Evolutionary conservation across 345 rosid species (phyloP).

Genomic region (Ailanthus altissimus): DNA sequence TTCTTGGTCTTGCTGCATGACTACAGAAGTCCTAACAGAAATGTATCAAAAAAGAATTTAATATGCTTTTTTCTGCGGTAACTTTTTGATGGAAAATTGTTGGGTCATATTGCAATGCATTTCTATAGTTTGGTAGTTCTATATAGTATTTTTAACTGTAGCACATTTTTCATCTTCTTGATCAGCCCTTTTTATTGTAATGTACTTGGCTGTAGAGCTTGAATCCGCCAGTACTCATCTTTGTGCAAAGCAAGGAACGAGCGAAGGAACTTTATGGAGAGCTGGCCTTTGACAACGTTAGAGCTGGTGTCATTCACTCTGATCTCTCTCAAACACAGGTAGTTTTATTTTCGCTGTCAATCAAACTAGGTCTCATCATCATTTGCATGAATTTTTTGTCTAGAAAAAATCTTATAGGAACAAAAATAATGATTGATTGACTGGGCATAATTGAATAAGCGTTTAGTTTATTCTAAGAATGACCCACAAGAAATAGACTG

Average conservation of each 20-base stretch:
- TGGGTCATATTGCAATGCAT: neutral
- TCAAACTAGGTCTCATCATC: neutral
- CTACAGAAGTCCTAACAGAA: neutral
- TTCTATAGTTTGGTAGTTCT: neutral
- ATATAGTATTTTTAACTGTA: neutral
- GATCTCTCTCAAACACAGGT: conserved; percentile 81
- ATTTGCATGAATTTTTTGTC: neutral
- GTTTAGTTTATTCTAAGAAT: neutral
- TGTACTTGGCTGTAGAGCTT: conserved; percentile 69
- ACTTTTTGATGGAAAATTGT: neutral
- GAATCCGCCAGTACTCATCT: conserved; percentile 88
- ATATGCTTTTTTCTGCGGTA: neutral
- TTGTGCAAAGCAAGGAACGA: conserved; percentile 88
- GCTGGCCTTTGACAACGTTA: conserved; percentile 68
- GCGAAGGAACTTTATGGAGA: conserved; percentile 86
- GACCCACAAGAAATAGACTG: neutral
- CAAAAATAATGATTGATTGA: neutral
- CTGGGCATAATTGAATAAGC: neutral
- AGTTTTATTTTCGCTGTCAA: conserved; percentile 26
- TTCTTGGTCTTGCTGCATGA: neutral
- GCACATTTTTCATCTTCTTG: conserved; percentile 26
- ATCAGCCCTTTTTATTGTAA: conserved; percentile 25
- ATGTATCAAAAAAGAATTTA: neutral
- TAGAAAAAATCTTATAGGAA: neutral
- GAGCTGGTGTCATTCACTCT: conserved; percentile 80